These are phyloP conservation scores for Nidularia sp. DNA, from an alignment of 768 basidiomycete species.

Conservation along the genomic window DNA sequence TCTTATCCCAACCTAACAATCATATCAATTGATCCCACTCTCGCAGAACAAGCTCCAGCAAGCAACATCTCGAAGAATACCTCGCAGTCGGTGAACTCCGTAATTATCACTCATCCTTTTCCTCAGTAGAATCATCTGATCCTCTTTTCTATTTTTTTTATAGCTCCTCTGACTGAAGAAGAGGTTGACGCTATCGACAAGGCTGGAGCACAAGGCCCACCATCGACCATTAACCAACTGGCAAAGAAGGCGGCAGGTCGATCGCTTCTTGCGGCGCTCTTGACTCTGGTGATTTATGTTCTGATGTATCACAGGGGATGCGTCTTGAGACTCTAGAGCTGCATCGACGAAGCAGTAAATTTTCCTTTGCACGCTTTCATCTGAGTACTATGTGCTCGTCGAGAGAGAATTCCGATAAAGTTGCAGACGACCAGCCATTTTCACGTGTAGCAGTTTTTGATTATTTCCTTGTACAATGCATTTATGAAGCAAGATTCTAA, in stretches of 20 bases:
- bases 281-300: background rate
- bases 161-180: slow-evolving; percentile 49
- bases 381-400: background rate
- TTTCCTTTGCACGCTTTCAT: background rate
- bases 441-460: too few species aligned
- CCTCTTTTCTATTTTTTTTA: background rate
- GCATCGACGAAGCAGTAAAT: background rate
- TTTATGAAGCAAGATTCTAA: too few species aligned
- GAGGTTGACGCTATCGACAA: slow-evolving; percentile 63
- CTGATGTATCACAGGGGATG: too few species aligned
- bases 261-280: background rate
- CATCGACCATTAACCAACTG: slow-evolving; percentile 6
- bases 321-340: background rate
- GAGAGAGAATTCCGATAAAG: background rate
- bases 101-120: slow-evolving; percentile 9
- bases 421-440: too few species aligned
- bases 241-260: background rate
- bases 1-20: background rate
- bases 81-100: slow-evolving; percentile 56
- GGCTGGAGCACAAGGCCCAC: slow-evolving; percentile 52
- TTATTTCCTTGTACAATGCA: too few species aligned
- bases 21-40: background rate
- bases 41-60: slow-evolving; percentile 54
- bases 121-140: background rate
- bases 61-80: slow-evolving; percentile 63